These are phyloP conservation scores for Neurospora sublineolata DNA, from an alignment of 495 filamentous ascomycete species.

Conservation along the genomic window DNA sequence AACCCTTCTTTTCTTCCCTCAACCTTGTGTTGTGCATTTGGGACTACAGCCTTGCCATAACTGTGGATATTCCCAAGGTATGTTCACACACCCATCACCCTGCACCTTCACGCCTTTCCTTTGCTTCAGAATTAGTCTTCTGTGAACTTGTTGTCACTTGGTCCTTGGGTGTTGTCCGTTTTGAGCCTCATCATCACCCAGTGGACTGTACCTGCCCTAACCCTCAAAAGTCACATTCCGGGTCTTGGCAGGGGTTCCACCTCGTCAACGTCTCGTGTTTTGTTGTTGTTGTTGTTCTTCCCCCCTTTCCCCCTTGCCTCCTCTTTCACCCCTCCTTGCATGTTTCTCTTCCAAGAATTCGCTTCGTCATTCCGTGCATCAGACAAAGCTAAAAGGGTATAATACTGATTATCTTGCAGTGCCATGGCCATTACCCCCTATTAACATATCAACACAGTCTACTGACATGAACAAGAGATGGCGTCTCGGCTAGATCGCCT, in stretches of 20 bases:
- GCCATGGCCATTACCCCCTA: conserved; percentile 15
- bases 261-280: neutral
- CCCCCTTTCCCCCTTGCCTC: neutral
- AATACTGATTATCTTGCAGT: conserved; percentile 11
- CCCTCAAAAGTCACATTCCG: neutral
- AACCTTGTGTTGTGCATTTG: neutral
- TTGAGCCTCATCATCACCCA: neutral
- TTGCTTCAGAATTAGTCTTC: neutral
- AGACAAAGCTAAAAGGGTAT: neutral
- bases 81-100: neutral
- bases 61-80: neutral
- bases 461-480: conserved; percentile 36
- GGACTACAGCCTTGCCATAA: neutral
- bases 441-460: neutral
- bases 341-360: neutral
- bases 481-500: conserved; percentile 68
- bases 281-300: neutral
- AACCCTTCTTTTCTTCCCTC: neutral
- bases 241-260: neutral
- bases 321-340: neutral
- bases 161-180: neutral
- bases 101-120: neutral
- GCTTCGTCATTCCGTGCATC: neutral
- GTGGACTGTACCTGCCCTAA: neutral
- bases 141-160: neutral